These are phyloP conservation scores for Lepidium didymum DNA, from an alignment of 345 rosid genomes.

Conservation along the genomic window DNA sequence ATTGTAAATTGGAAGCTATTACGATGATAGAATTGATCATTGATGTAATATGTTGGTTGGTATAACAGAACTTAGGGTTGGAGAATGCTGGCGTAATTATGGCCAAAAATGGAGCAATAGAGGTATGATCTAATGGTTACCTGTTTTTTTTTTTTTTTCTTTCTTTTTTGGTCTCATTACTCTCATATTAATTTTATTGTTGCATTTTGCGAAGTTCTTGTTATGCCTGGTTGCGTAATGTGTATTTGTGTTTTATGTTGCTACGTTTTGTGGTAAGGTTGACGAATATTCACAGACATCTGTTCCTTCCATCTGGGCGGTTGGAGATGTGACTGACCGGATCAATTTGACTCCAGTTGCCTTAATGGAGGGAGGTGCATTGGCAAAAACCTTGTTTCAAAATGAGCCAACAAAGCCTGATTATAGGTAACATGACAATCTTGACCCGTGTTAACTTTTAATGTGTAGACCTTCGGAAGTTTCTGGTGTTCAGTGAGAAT, in stretches of 20 bases:
- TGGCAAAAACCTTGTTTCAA: constrained; percentile 75
- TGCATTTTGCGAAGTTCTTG: background rate
- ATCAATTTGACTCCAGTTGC: constrained; percentile 98
- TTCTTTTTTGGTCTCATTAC: too few species aligned
- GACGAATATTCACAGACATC: constrained; percentile 81
- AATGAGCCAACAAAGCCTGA: constrained; percentile 88
- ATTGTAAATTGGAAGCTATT: background rate
- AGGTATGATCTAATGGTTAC: constrained; percentile 42
- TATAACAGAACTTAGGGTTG: constrained; percentile 81
- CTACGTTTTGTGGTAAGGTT: constrained; percentile 47
- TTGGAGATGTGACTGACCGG: constrained; percentile 94
- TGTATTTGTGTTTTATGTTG: background rate
- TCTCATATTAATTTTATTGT: background rate
- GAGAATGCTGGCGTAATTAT: constrained; percentile 70
- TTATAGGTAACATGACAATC: constrained; percentile 44
- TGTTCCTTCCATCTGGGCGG: constrained; percentile 94
- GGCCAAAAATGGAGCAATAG: constrained; percentile 78
- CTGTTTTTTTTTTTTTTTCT: background rate
- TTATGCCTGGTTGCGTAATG: background rate
- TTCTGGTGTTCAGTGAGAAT: background rate
- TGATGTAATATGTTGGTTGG: constrained; percentile 17
- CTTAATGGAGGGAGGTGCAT: constrained; percentile 95
- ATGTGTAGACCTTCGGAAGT: background rate
- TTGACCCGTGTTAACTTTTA: background rate
- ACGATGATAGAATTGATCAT: background rate